A percentile compares a stretch with the other conserved stretches of the same genome.
Conservation (phyloP, 2,329 filamentous ascomycete species). For the Cladophialophora immunda region DNA sequence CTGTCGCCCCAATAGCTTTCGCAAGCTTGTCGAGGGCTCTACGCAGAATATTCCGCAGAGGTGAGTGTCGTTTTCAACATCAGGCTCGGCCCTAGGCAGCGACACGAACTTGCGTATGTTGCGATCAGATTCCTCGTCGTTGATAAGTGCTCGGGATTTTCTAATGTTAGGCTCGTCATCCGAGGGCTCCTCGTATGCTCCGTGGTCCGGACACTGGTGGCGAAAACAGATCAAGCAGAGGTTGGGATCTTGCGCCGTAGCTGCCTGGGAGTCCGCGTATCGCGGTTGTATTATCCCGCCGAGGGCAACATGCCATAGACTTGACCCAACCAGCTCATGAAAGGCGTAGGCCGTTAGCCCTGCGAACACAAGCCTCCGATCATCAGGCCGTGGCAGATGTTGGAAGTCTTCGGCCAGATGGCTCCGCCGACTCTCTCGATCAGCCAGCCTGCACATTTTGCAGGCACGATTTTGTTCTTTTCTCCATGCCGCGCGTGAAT, state of each 20-base stretch:
- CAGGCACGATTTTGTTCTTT: conserved; percentile 23
- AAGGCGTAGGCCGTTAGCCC: conserved; percentile 33
- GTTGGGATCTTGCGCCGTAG: conserved; percentile 3
- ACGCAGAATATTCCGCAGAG: conserved; percentile 42
- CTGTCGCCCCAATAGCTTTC: conserved; percentile 27
- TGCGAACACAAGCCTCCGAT: conserved; percentile 30
- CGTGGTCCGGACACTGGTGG: conserved; percentile 41
- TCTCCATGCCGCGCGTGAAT: conserved; percentile 11
- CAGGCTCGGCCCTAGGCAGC: conserved; percentile 7
- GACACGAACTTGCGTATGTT: conserved; percentile 36
- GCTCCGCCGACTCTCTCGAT: conserved; percentile 15
- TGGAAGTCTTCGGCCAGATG: conserved; percentile 22
- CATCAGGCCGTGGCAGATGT: conserved; percentile 24
- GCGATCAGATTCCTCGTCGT: conserved; percentile 37
- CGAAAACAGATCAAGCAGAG: conserved; percentile 40
- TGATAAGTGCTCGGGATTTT: conserved; percentile 35
- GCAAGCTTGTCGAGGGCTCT: conserved; percentile 24
- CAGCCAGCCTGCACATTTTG: conserved; percentile 29
- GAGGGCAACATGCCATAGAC: conserved; percentile 39
- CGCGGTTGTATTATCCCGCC: conserved; percentile 25
- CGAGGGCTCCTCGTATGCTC: conserved; percentile 35
- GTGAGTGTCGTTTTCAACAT: conserved; percentile 20
- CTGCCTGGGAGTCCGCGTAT: conserved; percentile 16
- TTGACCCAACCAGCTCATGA: conserved; percentile 28
- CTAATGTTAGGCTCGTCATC: conserved; percentile 26